phyloP scores from a whole-genome alignment of 352 stramenopile species.

The Phytophthora megakarya region DNA sequence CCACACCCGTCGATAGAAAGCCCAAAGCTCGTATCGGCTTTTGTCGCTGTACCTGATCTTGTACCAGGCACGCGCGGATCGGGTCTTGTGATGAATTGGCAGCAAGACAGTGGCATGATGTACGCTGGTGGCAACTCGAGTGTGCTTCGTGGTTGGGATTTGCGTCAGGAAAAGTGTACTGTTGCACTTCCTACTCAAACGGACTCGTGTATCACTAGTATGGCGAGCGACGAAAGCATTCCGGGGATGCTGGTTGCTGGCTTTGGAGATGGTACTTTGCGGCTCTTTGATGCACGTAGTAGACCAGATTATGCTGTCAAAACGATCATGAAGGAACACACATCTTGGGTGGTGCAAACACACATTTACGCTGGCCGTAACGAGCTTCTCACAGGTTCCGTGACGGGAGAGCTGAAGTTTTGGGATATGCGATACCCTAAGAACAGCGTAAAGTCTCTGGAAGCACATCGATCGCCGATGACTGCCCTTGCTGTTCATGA shows the following conservation, averaged over 20 bases:
- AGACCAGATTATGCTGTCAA: conserved; percentile 71
- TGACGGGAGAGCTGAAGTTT: conserved; percentile 96
- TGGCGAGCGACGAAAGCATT: conserved; percentile 79
- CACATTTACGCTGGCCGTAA: conserved; percentile 77
- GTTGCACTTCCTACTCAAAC: conserved; percentile 85
- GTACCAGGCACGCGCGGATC: conserved; percentile 89
- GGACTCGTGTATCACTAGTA: conserved; percentile 91
- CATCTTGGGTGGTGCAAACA: conserved; percentile 95
- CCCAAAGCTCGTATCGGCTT: conserved; percentile 91
- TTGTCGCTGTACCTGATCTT: conserved; percentile 94
- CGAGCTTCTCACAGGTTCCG: conserved; percentile 94
- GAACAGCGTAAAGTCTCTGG: conserved; percentile 84
- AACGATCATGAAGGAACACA: conserved; percentile 90
- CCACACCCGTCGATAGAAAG: conserved; percentile 44
- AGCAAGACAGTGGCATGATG: conserved; percentile 90
- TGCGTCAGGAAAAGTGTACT: conserved; percentile 91
- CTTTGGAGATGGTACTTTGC: conserved; percentile 93
- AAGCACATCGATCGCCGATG: conserved; percentile 94
- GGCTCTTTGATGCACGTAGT: conserved; percentile 94
- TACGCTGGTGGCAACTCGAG: conserved; percentile 94
- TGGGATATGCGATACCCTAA: conserved; percentile 95
- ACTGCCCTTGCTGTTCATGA: conserved; percentile 96
- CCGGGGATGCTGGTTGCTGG: conserved; percentile 90
- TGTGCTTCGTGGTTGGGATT: conserved; percentile 94
- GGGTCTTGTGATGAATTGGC: conserved; percentile 96